phyloP scores from a whole-genome alignment of 495 filamentous ascomycete species.

The Daldinia concentrica region DNA sequence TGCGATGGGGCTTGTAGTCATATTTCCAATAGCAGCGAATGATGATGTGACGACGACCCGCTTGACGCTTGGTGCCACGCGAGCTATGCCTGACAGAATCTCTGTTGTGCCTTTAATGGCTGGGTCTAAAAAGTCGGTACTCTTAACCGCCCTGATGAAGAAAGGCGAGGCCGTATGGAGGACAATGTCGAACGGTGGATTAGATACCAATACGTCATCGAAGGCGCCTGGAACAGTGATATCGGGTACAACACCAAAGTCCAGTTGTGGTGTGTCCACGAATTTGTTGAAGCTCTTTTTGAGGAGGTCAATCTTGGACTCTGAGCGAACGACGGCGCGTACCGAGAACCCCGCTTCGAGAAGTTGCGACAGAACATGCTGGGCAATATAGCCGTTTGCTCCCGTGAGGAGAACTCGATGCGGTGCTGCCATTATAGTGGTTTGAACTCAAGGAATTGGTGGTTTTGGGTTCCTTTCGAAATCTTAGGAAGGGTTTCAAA shows the following conservation, averaged over 20 bases:
- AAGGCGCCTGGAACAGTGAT: conserved; percentile 57
- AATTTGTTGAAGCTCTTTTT: conserved; percentile 48
- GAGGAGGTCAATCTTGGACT: conserved; percentile 47
- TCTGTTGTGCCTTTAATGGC: conserved; percentile 59
- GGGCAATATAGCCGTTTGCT: conserved; percentile 67
- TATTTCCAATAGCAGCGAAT: conserved; percentile 54
- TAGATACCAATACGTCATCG: conserved; percentile 56
- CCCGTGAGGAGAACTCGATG: conserved; percentile 64
- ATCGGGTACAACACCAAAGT: conserved; percentile 60
- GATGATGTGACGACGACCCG: conserved; percentile 62
- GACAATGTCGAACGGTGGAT: conserved; percentile 61
- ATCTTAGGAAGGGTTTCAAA: background rate
- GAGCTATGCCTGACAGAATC: conserved; percentile 67
- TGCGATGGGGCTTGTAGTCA: conserved; percentile 32
- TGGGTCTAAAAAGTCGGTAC: conserved; percentile 55
- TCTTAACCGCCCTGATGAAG: conserved; percentile 46
- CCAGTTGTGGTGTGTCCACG: conserved; percentile 45
- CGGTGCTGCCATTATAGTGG: conserved; percentile 13
- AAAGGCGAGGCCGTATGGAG: conserved; percentile 65
- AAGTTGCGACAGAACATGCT: conserved; percentile 64
- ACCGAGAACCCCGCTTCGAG: conserved; percentile 60
- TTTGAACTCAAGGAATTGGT: background rate
- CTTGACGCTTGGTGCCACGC: conserved; percentile 63
- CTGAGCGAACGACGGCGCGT: conserved; percentile 55
- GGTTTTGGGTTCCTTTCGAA: background rate